These are phyloP conservation scores for Rhodofomes roseus DNA, from an alignment of 1,284 basidiomycete species.

Conservation along the genomic window DNA sequence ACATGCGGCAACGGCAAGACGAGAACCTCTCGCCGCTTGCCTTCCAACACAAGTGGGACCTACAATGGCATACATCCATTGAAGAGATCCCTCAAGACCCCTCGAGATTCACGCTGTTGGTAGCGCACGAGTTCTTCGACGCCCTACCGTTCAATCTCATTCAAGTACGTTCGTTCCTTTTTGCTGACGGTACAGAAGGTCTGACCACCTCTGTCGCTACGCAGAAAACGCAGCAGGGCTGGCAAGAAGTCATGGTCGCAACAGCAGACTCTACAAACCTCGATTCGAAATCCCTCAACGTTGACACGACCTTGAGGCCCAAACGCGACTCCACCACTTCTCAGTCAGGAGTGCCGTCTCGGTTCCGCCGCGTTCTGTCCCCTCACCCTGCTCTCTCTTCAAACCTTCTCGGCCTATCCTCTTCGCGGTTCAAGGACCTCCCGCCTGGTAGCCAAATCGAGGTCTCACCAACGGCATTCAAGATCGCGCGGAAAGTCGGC, in stretches of 20 bases:
- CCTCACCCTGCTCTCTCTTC: slow-evolving; percentile 62
- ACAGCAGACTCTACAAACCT: slow-evolving; percentile 24
- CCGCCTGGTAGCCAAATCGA: slow-evolving; percentile 74
- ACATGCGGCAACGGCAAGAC: slow-evolving; percentile 66
- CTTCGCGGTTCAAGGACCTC: slow-evolving; percentile 63
- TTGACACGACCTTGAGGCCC: background rate
- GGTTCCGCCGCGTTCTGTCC: slow-evolving; percentile 68
- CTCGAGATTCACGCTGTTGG: slow-evolving; percentile 76
- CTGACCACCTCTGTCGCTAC: background rate
- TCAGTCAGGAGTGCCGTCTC: slow-evolving; percentile 20
- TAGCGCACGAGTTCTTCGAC: slow-evolving; percentile 99
- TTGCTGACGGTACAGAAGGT: background rate
- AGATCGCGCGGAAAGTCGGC: slow-evolving; percentile 63
- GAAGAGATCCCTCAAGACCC: slow-evolving; percentile 57
- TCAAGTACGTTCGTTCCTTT: slow-evolving; percentile 51
- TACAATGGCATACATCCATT: slow-evolving; percentile 77
- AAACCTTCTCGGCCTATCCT: slow-evolving; percentile 64
- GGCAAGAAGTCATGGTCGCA: slow-evolving; percentile 85
- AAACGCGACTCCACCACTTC: background rate
- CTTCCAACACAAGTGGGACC: slow-evolving; percentile 27
- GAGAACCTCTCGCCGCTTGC: slow-evolving; percentile 41
- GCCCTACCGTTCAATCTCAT: slow-evolving; percentile 92
- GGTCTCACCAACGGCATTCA: slow-evolving; percentile 70
- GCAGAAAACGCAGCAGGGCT: slow-evolving; percentile 77
- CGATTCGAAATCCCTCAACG: background rate